Evolutionary conservation across 176 grass and related monocot genomes (phyloP), one percentile per base, ranked within the genome.

Genomic region (Phyllostachys edulis): DNA sequence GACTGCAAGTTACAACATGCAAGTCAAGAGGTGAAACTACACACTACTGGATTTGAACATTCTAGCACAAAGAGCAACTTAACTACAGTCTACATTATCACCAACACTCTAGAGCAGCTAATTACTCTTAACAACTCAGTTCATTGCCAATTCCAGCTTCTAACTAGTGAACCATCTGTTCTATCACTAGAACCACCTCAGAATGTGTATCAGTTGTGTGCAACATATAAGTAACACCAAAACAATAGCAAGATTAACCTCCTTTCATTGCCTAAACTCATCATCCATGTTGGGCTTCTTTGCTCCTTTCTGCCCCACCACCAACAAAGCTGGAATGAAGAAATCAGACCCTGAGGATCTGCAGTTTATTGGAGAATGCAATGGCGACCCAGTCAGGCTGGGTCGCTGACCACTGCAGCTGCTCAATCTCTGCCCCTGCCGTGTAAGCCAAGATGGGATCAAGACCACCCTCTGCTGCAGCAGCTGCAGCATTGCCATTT

Each of bases 331-430:
- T 38, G 21, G 14, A 61, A 90, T 74, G 10, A 59, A 67, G 75
- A 68, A 82, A 81, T 94, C 83, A 98, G 59, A 98, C 96, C 76
- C 96, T 83, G 56, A 98, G 89, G 60, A 98, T 98, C 87, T 98
- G 93, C 46, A 98, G 93, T 69, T 95, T 95, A 63, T 82, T 90
- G 73, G 96, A 85, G 21, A 98, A 95, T 16, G 89, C 93, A 78
- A 98, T 95, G 40, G 96, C 96, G 42, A 98, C 93, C 96, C 96
- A 98, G 67, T 95, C 96, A 63, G 96, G 96, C 41, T 98, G 96
- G 54, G 93, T 96, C 3, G 93, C 90, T 5, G 96, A 99, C 96
- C 96, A 99, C 91, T 99, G 96, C 69, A 99, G 84, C 78, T 99
- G 96, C 84, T 99, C 96, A 78, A 99, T 95, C 90, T 96, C 93